Evolutionary conservation across 2,329 filamentous ascomycete genomes (phyloP).

Genomic region (Teratosphaeria epicoccoides): DNA sequence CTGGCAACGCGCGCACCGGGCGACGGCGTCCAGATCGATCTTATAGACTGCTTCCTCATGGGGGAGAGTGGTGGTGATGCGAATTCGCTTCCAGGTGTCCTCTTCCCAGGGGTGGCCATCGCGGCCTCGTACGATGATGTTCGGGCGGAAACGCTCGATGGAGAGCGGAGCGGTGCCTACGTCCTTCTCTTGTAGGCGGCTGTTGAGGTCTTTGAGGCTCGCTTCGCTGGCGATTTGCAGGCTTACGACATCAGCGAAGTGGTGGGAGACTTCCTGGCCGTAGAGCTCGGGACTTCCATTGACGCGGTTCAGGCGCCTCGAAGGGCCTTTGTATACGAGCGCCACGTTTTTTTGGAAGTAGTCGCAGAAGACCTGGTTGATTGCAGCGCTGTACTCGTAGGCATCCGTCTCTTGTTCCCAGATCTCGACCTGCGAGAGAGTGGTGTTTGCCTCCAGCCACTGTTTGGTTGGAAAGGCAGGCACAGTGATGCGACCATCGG

Average conservation of each 20-base stretch:
- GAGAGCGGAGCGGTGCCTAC: conserved; percentile 37
- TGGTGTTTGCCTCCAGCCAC: conserved; percentile 47
- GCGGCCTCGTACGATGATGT: conserved; percentile 49
- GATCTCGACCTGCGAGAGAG: conserved; percentile 41
- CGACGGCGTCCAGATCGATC: conserved; percentile 46
- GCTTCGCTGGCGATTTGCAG: conserved; percentile 46
- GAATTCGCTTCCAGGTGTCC: conserved; percentile 52
- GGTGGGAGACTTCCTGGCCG: conserved; percentile 35
- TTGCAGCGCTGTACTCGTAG: conserved; percentile 40
- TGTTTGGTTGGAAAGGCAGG: conserved; percentile 43
- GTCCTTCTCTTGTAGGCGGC: conserved; percentile 31
- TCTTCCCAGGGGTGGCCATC: conserved; percentile 46
- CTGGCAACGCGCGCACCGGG: conserved; percentile 50
- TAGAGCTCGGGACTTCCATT: conserved; percentile 46
- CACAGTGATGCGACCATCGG: conserved; percentile 37
- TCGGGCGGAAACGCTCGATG: conserved; percentile 54
- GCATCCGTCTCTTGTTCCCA: conserved; percentile 51
- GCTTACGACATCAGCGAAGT: conserved; percentile 52
- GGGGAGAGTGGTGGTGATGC: conserved; percentile 30
- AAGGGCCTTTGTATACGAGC: conserved; percentile 53
- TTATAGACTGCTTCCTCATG: conserved; percentile 25
- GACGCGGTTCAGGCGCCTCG: conserved; percentile 42
- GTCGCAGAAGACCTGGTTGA: conserved; percentile 44
- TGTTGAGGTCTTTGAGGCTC: conserved; percentile 49
- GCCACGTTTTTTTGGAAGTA: conserved; percentile 48